Evolutionary conservation across 179 eudicot species (phyloP).

Genomic region (Beta corolliflora): DNA sequence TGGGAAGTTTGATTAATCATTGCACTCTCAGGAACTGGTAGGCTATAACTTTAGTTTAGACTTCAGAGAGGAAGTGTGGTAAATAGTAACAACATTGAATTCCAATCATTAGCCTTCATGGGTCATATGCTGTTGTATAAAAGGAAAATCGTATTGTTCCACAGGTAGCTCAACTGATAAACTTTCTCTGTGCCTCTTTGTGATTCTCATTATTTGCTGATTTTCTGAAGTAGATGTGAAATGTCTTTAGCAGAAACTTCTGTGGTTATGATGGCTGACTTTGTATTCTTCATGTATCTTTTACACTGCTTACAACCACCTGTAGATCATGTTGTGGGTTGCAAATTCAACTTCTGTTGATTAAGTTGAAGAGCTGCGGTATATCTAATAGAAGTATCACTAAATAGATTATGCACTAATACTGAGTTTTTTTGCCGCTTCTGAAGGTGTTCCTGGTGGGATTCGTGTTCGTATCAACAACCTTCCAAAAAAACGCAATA

Average conservation of each 20-base stretch:
- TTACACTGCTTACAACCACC: neutral
- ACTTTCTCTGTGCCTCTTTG: slow-evolving; percentile 3
- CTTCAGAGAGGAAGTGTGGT: neutral
- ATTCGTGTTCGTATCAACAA: slow-evolving; percentile 72
- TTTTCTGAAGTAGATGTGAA: neutral
- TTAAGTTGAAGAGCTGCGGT: neutral
- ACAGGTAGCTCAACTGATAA: neutral
- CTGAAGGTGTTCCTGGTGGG: slow-evolving; percentile 55
- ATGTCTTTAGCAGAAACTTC: neutral
- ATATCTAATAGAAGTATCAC: slow-evolving; percentile 1
- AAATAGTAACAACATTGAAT: neutral
- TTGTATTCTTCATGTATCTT: neutral
- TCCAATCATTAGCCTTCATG: neutral
- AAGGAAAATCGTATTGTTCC: neutral
- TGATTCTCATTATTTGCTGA: neutral
- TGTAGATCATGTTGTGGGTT: neutral
- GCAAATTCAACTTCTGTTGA: neutral
- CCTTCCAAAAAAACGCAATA: slow-evolving; percentile 88
- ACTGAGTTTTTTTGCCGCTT: slow-evolving; percentile 40
- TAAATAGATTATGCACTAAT: neutral
- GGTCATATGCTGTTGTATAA: neutral
- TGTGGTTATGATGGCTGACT: neutral
- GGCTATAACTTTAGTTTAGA: neutral
- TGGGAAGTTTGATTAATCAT: neutral
- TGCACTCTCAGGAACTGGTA: neutral